Evolutionary conservation across 768 basidiomycete species (phyloP), one percentile per base, ranked within the genome.

Genomic region (Lactarius indigo): DNA sequence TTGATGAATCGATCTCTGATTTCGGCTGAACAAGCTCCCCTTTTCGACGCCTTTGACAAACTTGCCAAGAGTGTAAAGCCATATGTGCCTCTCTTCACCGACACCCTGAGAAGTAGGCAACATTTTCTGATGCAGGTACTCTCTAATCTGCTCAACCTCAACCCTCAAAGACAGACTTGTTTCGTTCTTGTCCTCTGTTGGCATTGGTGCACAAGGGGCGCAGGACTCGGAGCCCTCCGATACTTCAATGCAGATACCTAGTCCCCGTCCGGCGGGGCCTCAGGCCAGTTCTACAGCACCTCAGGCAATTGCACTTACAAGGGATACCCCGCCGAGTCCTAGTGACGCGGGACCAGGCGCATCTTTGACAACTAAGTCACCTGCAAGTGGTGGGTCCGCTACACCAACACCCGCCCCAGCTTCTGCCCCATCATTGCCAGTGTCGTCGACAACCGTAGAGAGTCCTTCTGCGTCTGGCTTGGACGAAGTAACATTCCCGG

Each of bases 1-100:
- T 37, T 7, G 37, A 44, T 64, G n/a, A 30, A 68, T 37, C 59
- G 17, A 47, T 55, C 66, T 15, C 28, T 26, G 18, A 44, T 64
- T 8, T 58, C 66, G 9, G 28, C 35, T 15, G 62, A 64, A 35
- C 57, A 60, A 56, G 66, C n/a, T 8, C 54, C 62, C 9, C 63
- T 68, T 18, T 59, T 68, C 35, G 58, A 59, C 4, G 66, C 57
- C 17, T 68, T 68, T 31, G 58, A 64, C 20, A 18, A 39, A 37
- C 66, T 68, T 12, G 58, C 30, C 31, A 59, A 59, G 18, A 68
- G 58, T 26, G 63, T 68, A 31, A 18, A 18, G 6, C 62, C 62
- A 30, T 59, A 59, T 41, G 0, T 64, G 9, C 13, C 7, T 31
- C 57, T 30, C 4, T 68, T 68, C 39, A 47, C 28, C 4, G 33